These are phyloP conservation scores for Aphanomyces stellatus DNA, from an alignment of 352 stramenopile species.

Conservation along the genomic window DNA sequence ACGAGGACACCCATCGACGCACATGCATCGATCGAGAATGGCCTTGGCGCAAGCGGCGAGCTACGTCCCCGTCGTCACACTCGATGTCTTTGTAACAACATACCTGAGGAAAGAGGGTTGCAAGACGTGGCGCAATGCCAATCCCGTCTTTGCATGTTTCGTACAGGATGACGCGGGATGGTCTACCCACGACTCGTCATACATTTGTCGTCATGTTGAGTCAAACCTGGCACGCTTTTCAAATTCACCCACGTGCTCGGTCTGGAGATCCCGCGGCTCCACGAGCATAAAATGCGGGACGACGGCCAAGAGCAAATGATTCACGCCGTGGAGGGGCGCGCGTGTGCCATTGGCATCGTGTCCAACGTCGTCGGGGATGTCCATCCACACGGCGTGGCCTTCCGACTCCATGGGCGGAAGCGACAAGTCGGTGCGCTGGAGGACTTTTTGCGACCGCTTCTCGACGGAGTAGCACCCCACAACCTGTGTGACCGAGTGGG, in stretches of 20 bases:
- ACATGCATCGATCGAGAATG: conserved; percentile 74
- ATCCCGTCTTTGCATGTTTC: conserved; percentile 82
- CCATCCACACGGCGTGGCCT: conserved; percentile 92
- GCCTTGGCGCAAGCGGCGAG: conserved; percentile 44
- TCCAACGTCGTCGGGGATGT: conserved; percentile 62
- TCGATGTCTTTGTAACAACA: background rate
- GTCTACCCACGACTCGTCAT: too few relatives aligned
- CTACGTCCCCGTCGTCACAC: conserved; percentile 10
- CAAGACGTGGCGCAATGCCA: conserved; percentile 77
- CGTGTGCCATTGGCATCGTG: conserved; percentile 25
- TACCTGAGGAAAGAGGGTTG: conserved; percentile 48
- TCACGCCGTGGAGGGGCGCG: conserved; percentile 62
- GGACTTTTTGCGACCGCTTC: conserved; percentile 56
- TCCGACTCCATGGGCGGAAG: conserved; percentile 95
- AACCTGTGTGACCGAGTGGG: conserved; percentile 73
- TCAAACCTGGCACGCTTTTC: conserved; percentile 51
- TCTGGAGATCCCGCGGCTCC: conserved; percentile 70
- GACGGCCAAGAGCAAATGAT: conserved; percentile 88
- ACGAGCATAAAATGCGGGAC: conserved; percentile 91
- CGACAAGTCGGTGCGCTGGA: conserved; percentile 87
- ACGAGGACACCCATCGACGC: conserved; percentile 66
- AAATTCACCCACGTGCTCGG: conserved; percentile 71
- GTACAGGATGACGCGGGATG: conserved; percentile 81
- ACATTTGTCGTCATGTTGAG: too few relatives aligned
- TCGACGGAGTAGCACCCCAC: conserved; percentile 80